Conservation (phyloP, 2,329 filamentous ascomycete species). For the Annulohypoxylon truncatum region DNA sequence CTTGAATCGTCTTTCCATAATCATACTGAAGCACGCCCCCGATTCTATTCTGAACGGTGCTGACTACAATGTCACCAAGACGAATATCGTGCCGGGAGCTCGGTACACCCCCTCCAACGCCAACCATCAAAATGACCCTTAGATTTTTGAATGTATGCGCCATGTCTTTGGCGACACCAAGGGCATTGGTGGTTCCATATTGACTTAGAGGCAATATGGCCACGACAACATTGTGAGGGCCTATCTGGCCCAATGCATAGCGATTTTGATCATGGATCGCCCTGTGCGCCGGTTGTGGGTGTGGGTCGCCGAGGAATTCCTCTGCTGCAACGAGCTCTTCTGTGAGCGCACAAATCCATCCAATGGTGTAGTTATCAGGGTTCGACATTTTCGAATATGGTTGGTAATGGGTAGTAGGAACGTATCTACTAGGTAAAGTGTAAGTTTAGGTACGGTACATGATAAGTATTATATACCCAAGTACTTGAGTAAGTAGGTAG, state of each 20-base stretch:
- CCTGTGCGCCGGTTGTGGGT: too few species aligned
- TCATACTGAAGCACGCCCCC: slow-evolving; percentile 51
- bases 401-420: too few species aligned
- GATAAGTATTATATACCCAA: too few species aligned
- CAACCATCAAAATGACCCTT: slow-evolving; percentile 49
- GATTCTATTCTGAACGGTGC: slow-evolving; percentile 25
- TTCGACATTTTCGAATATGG: too few species aligned
- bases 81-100: slow-evolving; percentile 47
- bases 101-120: slow-evolving; percentile 50
- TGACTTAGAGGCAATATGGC: slow-evolving; percentile 44
- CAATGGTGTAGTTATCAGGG: too few species aligned
- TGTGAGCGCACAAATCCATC: too few species aligned
- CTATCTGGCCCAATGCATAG: slow-evolving; percentile 51
- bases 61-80: slow-evolving; percentile 51
- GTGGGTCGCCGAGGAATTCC: too few species aligned
- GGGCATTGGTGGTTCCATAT: slow-evolving; percentile 45
- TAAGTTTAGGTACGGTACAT: too few species aligned
- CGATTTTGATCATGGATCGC: too few species aligned
- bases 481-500: too few species aligned
- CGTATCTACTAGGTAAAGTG: too few species aligned
- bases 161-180: slow-evolving; percentile 45
- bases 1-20: slow-evolving; percentile 45
- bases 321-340: too few species aligned
- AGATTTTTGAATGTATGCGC: slow-evolving; percentile 46
- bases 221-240: slow-evolving; percentile 53